Base-by-base conservation (phyloP, 805 yeast genomes). In the Hanseniaspora hatyaiensis region DNA sequence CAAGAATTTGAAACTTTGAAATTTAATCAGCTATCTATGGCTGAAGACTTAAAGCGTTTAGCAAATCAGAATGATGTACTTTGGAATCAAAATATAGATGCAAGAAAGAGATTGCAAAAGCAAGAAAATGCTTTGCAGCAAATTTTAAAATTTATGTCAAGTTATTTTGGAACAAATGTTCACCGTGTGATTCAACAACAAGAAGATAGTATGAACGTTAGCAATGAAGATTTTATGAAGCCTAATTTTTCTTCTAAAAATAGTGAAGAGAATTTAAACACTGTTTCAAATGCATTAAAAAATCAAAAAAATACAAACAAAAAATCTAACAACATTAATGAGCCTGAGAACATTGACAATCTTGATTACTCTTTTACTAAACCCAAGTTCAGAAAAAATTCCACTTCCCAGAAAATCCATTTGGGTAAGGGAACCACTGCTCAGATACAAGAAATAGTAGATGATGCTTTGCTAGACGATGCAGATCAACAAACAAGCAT, bases 71-170 rank as follows among this genome's bases (percentile, higher is more conserved):
- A 89, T 65, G 89, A 85, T 60, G 63, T 85, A 57, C 65, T 92
- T 38, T 92, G 98, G 98, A 80, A 81, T 52, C 97, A 92, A 59
- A 81, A 86, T 57, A 79, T 73, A 59, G 66, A 78, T 50, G 80
- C 89, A 5, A 71, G 96, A 47, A 96, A 89, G 60, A 75, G 88
- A 53, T 84, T 88, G 62, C 77, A 81, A 56, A 72, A 79, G 29
- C 97, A 92, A 60, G 78, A 89, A 34, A 89, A 83, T 52, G 85
- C 95, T 19, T 69, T 92, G 49, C 94, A 87, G 53, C 82, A 84
- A 53, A 89, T 92, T 43, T 65, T 92, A 56, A 75, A 92, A 55
- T 89, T 92, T 54, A 68, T 92, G 57, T 94, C 96, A 2, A 75
- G 88, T 18, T 49, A 49, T 20, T 49, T 49, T 42, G 51, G 51